Conservation (phyloP, 116 monocot genomes). For the Iris pallida region DNA sequence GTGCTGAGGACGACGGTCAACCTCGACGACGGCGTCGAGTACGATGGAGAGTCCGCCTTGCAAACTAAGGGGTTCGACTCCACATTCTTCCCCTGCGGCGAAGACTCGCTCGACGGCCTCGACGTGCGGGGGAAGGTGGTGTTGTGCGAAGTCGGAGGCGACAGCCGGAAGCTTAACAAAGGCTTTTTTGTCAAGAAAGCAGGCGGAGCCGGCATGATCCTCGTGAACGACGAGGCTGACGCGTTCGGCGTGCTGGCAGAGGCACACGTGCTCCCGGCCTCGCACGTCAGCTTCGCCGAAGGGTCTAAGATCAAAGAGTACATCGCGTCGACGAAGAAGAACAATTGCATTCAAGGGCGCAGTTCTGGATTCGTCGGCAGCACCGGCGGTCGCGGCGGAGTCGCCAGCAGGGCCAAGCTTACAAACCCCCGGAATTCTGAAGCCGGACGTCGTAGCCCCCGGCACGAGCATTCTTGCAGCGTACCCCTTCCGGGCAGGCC, state of each 20-base stretch:
- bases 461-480: neutral
- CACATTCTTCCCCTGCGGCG: neutral
- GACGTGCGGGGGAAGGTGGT: constrained; percentile 1
- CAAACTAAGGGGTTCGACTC: neutral
- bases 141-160: constrained; percentile 1
- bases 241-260: neutral
- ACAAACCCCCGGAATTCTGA: neutral
- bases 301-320: neutral
- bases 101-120: neutral
- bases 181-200: neutral
- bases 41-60: neutral
- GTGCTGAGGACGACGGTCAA: neutral
- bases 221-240: neutral
- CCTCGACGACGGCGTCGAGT: neutral
- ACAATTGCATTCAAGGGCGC: constrained; percentile 6
- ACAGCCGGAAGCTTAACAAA: neutral
- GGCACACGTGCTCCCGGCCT: neutral
- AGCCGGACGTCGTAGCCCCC: neutral
- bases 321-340: neutral
- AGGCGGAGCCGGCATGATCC: constrained; percentile 3
- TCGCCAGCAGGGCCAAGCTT: neutral
- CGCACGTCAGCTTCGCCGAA: neutral
- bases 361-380: neutral
- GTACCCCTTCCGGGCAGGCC: neutral
- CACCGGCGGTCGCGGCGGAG: neutral